These are phyloP conservation scores for Cetradonia linearis DNA, from an alignment of 495 filamentous ascomycete genomes.

Conservation along the genomic window DNA sequence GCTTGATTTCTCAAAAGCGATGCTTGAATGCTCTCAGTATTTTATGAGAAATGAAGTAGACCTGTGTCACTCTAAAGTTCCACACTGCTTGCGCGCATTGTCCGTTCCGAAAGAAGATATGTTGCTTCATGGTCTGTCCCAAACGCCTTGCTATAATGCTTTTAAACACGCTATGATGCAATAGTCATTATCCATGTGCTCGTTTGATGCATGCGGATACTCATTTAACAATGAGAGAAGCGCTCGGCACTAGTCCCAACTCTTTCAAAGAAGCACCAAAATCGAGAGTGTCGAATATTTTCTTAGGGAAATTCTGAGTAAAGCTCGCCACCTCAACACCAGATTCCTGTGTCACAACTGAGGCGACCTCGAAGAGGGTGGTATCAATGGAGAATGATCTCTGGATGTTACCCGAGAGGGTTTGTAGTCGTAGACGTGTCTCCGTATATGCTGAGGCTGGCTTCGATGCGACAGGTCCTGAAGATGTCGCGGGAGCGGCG, in stretches of 20 bases:
- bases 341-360: constrained; percentile 54
- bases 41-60: background rate
- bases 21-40: background rate
- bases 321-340: constrained; percentile 62
- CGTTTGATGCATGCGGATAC: background rate
- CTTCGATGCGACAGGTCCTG: constrained; percentile 42
- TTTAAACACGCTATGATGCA: background rate
- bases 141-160: constrained; percentile 9
- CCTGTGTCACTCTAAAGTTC: background rate
- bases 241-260: constrained; percentile 79
- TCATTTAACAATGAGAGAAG: constrained; percentile 55
- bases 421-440: constrained; percentile 73
- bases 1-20: background rate
- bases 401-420: constrained; percentile 57
- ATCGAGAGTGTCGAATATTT: constrained; percentile 66
- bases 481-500: constrained; percentile 31
- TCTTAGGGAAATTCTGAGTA: constrained; percentile 75
- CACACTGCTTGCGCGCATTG: background rate
- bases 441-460: constrained; percentile 60
- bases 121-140: background rate
- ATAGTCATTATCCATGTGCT: background rate
- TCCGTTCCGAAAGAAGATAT: background rate
- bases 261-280: constrained; percentile 90
- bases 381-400: constrained; percentile 78
- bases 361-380: constrained; percentile 88